These are phyloP conservation scores for Aurinia saxatilis DNA, from an alignment of 345 rosid genomes.

Conservation along the genomic window DNA sequence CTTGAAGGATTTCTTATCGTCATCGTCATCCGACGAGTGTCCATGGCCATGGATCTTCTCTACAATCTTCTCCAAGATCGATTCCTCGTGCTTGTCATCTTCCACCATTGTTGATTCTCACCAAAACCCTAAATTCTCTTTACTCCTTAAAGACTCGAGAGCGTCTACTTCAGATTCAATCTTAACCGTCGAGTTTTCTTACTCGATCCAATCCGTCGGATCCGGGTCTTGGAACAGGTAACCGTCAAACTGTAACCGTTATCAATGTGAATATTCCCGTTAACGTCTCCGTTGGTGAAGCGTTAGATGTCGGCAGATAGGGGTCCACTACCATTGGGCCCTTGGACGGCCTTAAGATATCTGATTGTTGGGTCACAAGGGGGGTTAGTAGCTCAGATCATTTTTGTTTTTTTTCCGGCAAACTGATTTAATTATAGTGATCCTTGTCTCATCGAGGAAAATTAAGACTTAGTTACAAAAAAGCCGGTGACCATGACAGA, in stretches of 20 bases:
- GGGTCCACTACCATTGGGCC: not conserved
- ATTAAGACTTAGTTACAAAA: too few species aligned
- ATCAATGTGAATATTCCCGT: not conserved
- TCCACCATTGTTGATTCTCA: conserved; percentile 31
- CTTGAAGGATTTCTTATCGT: conserved; percentile 28
- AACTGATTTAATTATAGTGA: too few species aligned
- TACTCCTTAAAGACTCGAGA: too few species aligned
- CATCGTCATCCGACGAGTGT: conserved; percentile 31
- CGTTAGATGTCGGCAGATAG: not conserved
- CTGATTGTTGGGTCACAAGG: too few species aligned
- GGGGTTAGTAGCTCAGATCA: too few species aligned
- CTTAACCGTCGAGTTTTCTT: not conserved
- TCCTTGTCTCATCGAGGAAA: too few species aligned
- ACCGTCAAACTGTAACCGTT: conserved; percentile 10
- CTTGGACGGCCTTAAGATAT: not conserved
- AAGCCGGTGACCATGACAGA: too few species aligned
- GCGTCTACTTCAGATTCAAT: conserved; percentile 1
- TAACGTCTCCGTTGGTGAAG: conserved; percentile 1
- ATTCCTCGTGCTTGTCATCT: conserved; percentile 32
- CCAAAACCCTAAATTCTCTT: conserved; percentile 18
- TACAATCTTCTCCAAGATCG: conserved; percentile 30
- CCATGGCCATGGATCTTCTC: conserved; percentile 36
- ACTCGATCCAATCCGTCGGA: conserved; percentile 2
- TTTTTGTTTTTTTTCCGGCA: too few species aligned
- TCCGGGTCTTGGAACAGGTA: not conserved